Evolutionary conservation across 768 basidiomycete species (phyloP).

Genomic region (Kwoniella dejecticola): DNA sequence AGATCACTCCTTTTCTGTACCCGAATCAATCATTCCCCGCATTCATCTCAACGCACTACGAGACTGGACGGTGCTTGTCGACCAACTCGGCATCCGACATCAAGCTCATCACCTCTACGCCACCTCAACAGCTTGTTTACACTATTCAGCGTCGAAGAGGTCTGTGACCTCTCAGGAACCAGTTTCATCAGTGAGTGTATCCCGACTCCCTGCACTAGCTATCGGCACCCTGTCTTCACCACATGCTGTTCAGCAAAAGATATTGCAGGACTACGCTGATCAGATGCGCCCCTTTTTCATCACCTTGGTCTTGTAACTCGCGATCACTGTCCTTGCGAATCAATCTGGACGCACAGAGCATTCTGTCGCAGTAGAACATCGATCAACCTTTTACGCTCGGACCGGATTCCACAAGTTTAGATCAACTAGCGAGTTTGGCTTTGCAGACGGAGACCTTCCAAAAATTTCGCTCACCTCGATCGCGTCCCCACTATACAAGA

Average conservation of each 20-base stretch:
- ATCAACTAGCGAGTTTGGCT: no score
- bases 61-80: slow-evolving; percentile 8
- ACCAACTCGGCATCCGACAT: slow-evolving; percentile 17
- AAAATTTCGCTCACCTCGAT: background rate
- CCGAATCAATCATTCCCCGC: slow-evolving; percentile 2
- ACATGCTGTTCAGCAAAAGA: background rate
- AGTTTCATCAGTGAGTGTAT: background rate
- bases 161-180: slow-evolving; percentile 12
- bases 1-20: slow-evolving; percentile 10
- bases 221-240: background rate
- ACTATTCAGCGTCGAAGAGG: background rate
- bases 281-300: background rate
- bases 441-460: background rate
- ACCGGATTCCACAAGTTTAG: background rate
- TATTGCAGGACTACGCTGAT: background rate
- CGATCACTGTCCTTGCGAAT: background rate
- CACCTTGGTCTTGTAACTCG: background rate
- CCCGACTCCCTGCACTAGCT: background rate
- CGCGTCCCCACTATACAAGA: background rate
- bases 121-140: background rate
- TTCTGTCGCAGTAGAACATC: slow-evolving; percentile 13
- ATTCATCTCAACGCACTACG: slow-evolving; percentile 1
- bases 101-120: background rate
- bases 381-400: slow-evolving; percentile 11
- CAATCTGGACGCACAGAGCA: background rate